These are phyloP conservation scores for Quercus alba DNA, from an alignment of 306 rosid genomes.

Conservation along the genomic window DNA sequence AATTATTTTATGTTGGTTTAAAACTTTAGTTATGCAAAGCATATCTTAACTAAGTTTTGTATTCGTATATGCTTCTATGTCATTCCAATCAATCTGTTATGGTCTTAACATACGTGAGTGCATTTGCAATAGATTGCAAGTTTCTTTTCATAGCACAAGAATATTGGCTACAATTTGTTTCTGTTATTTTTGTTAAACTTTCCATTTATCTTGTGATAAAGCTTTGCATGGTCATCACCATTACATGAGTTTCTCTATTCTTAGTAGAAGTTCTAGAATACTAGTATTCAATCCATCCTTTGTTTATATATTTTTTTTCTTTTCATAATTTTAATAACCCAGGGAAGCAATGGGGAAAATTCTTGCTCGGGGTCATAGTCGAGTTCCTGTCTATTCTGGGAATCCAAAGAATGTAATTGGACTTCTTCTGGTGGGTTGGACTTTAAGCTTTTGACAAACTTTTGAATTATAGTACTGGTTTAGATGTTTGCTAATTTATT, in stretches of 20 bases:
- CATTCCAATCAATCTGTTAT: not conserved
- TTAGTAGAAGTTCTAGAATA: not conserved
- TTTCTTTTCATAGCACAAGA: not conserved
- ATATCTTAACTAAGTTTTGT: too few relatives aligned
- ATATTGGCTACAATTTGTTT: not conserved
- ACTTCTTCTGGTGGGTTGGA: constrained; percentile 69
- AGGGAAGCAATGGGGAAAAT: constrained; percentile 99
- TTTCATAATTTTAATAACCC: constrained; percentile 12
- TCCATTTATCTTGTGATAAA: not conserved
- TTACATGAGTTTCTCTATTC: not conserved
- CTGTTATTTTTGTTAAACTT: not conserved
- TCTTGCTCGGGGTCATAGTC: constrained; percentile 96
- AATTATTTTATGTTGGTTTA: not conserved
- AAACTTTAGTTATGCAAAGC: not conserved
- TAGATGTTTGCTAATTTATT: not conserved
- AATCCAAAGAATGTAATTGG: constrained; percentile 89
- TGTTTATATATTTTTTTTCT: not conserved
- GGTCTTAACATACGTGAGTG: not conserved
- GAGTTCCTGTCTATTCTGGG: constrained; percentile 96
- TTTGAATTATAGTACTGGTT: not conserved
- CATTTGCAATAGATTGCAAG: not conserved
- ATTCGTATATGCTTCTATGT: too few relatives aligned
- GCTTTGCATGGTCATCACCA: not conserved
- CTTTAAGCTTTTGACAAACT: constrained; percentile 9
- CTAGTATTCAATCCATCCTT: not conserved